Percentiles rank a stretch among this genome's conserved stretches.
phyloP scores from a whole-genome alignment of 2,329 filamentous ascomycete genomes.

The Colletotrichum sidae region DNA sequence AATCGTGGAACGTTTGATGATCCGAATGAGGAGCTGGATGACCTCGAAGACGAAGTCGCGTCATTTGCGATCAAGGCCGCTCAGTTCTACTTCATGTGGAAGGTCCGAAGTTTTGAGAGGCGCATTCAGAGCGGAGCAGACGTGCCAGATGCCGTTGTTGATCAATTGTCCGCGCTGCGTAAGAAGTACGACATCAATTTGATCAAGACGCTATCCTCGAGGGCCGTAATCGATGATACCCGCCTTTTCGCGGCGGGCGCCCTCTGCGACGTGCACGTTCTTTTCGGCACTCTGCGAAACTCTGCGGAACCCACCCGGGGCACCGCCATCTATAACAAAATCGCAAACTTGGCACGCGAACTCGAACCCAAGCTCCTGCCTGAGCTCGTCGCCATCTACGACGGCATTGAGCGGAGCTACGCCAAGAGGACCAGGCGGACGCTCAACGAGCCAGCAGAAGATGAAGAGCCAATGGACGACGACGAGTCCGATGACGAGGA shows the following conservation, averaged over 20 bases:
- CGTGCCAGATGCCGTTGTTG: constrained; percentile 69
- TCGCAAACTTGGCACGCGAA: constrained; percentile 74
- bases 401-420: constrained; percentile 79
- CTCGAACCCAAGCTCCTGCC: constrained; percentile 72
- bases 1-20: constrained; percentile 78
- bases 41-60: constrained; percentile 83
- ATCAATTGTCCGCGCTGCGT: constrained; percentile 67
- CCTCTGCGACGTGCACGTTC: constrained; percentile 83
- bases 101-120: constrained; percentile 71
- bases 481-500: constrained; percentile 67
- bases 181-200: constrained; percentile 71
- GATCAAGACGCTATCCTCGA: constrained; percentile 75
- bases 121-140: constrained; percentile 66
- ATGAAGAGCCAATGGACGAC: constrained; percentile 78
- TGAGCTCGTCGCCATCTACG: constrained; percentile 81
- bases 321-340: constrained; percentile 45
- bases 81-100: constrained; percentile 97
- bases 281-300: constrained; percentile 79
- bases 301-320: constrained; percentile 53
- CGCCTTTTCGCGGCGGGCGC: constrained; percentile 80
- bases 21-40: constrained; percentile 76
- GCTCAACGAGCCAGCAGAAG: constrained; percentile 74
- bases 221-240: constrained; percentile 79
- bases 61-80: constrained; percentile 80
- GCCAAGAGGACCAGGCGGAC: constrained; percentile 75